Percentiles rank a stretch among this genome's conserved stretches.
Evolutionary conservation across 495 filamentous ascomycete species (phyloP).

Genomic region (Bryoglossum gracile): DNA sequence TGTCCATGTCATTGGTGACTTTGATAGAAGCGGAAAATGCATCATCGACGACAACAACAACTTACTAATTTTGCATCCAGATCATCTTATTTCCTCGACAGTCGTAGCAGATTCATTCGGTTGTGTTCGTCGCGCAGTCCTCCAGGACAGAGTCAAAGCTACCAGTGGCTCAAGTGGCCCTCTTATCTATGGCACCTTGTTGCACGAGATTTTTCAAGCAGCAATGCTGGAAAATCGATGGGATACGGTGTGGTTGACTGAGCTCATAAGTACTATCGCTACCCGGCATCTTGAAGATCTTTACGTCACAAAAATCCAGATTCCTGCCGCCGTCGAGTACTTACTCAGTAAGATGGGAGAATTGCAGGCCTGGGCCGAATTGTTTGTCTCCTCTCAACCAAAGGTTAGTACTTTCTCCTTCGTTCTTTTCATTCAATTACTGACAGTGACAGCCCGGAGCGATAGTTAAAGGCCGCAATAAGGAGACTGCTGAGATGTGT

Average conservation of each 20-base stretch:
- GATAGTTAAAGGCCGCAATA: conserved; percentile 71
- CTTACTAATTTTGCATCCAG: conserved; percentile 88
- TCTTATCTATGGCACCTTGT: conserved; percentile 80
- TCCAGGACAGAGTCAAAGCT: conserved; percentile 89
- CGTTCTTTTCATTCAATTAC: conserved; percentile 1
- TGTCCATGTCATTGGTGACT: conserved; percentile 80
- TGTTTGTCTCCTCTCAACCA: conserved; percentile 67
- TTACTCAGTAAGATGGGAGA: conserved; percentile 71
- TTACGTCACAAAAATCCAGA: conserved; percentile 70
- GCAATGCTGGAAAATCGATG: conserved; percentile 79
- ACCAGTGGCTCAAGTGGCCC: conserved; percentile 68
- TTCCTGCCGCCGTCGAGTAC: conserved; percentile 64
- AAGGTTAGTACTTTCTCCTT: conserved; percentile 47
- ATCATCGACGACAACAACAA: conserved; percentile 69
- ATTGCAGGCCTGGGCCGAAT: conserved; percentile 71
- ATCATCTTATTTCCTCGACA: conserved; percentile 90
- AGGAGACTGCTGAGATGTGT: conserved; percentile 63
- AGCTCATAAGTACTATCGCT: conserved; percentile 56
- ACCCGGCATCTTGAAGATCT: conserved; percentile 74
- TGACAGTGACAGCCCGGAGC: conserved; percentile 49
- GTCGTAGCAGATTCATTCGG: conserved; percentile 89
- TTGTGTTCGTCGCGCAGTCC: conserved; percentile 79
- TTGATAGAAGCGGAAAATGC: conserved; percentile 52
- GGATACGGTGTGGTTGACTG: conserved; percentile 57
- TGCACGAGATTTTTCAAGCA: conserved; percentile 92